Base-by-base conservation (phyloP, 1,139 yeast species). In the Debaryomyces sp. region DNA sequence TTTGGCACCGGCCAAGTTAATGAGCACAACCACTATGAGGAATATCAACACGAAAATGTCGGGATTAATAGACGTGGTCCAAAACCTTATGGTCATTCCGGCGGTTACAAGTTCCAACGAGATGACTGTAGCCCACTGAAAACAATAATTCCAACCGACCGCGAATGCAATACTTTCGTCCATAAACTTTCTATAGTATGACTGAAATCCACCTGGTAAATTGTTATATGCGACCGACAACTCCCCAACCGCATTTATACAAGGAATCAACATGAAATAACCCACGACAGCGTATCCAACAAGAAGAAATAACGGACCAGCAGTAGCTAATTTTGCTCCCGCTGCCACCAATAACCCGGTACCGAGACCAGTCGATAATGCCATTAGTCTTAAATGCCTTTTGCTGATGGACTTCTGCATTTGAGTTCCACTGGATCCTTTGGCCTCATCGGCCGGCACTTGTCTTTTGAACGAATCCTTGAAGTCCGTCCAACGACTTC, bases 31-130 rank as follows among this genome's bases (percentile, higher is more conserved):
- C 9, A 73, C 61, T n/a, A 64, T 57, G 42, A 68, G 69, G 53
- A 75, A 72, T 5, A 74, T 71, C 6, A 69, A 64, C 13, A 74
- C 78, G 57, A 71, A 71, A 12, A 70, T 73, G 52, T 73, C 77
- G 1, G 78, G 60, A 54, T 71, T 64, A 32, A 73, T 59, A 1
- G 54, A 30, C 17, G 62, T 53, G 39, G 51, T 59, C 59, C 75
- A 70, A 54, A 64, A 70, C 55, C 69, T 66, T 44, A 68, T 67
- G 33, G 73, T 69, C 65, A 70, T 63, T 46, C 66, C 58, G 3
- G 74, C 73, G 3, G 73, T 68, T 44, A 70, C 75, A 55, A 70
- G 62, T 50, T 70, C 75, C 48, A 70, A 61, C 9, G 73, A 67
- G 24, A 70, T 65, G 38, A 70, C 71, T 15, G 64, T 59, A 17